Evolutionary conservation across 805 yeast species (phyloP), one percentile per base, ranked within the genome.

Genomic region (Kodamaea nitidulidarum): DNA sequence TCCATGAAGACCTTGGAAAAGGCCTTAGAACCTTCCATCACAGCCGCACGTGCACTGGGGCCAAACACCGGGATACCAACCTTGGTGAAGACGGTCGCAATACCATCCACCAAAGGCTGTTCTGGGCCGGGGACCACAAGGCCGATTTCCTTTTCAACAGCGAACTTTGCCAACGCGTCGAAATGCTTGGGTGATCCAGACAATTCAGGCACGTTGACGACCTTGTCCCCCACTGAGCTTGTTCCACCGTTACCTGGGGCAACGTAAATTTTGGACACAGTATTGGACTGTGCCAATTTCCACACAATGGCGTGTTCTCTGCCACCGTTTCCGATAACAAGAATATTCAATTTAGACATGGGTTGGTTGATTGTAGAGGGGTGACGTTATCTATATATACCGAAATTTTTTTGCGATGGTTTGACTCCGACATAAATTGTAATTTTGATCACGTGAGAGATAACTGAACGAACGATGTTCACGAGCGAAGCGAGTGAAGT

Each of bases 201-300:
- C 57, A 87, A 78, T 31, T 63, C 57, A 4, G 83, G 72, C 33
- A 93, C 79, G 55, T 86, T 85, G 43, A 73, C 69, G 32, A 84
- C 82, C 50, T 86, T 84, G 21, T 46, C 46, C 7, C 26, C 17
- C 11, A 32, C 32, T 15, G 56, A 48, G 34, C 65, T 65, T 22
- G 95, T 90, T 37, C 98, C 98, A 41, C 98, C 98, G 58, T 93
- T 91, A 39, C 98, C 98, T 46, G 98, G 98, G 18, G 98, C 96
- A 40, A 91, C 96, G 54, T 60, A 95, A 50, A 95, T 81, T 43
- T 76, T 73, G 44, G 67, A 65, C 25, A 88, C 95, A 32, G 75
- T 62, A 27, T 78, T 65, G 25, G 96, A 87, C 63, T 88, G 91
- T 21, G 84, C 67, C 47, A 93, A 74, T 57, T 84, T 86, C 96